Evolutionary conservation across 106 monocot genomes (phyloP), one percentile per base, ranked within the genome.

Genomic region (Dendrobium nobile): DNA sequence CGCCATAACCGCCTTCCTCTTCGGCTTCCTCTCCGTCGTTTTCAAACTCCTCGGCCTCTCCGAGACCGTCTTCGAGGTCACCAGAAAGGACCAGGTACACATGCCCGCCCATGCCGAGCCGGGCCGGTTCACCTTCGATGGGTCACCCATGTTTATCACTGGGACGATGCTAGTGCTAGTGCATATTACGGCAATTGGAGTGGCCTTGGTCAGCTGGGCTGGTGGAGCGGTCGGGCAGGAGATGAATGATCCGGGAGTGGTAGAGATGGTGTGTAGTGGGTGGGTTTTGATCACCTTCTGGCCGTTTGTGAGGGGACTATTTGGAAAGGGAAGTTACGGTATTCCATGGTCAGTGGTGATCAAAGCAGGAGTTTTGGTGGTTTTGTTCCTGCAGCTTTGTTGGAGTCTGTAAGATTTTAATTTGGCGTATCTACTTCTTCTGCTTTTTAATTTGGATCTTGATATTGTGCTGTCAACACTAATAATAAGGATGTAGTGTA

Each of bases 121-220:
- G 0, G 78, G 87, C 0, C 81, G 80, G 80, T 92, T 92, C 84
- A 92, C 89, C 18, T 92, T 92, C 82, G 89, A 92, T 74, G 56
- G 81, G 0, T 89, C 89, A 11, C 89, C 86, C 10, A 0, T 89
- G 9, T 92, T 89, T 68, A 64, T 92, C 73, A 78, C 85, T 5
- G 85, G 75, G 41, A 83, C 87, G 2, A 85, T 83, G 0, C 19
- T 92, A 7, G 74, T 81, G 85, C 78, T 92, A 5, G 31, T 84
- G n/a, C 79, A 87, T 78, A 10, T 84, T 0, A 56, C 77, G 42
- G 67, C 81, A 7, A 79, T 44, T 15, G 61, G 67, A 5, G 15
- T 79, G 24, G 56, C 58, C n/a, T 10, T 47, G 26, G 7, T 74
- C 1, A 4, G 3, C 1, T 13, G 2, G 51, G 51, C 51, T 0